Percentiles rank a stretch among this genome's conserved stretches.
Evolutionary conservation across 495 filamentous ascomycete species (phyloP).

Genomic region (Daldinia vernicosa): DNA sequence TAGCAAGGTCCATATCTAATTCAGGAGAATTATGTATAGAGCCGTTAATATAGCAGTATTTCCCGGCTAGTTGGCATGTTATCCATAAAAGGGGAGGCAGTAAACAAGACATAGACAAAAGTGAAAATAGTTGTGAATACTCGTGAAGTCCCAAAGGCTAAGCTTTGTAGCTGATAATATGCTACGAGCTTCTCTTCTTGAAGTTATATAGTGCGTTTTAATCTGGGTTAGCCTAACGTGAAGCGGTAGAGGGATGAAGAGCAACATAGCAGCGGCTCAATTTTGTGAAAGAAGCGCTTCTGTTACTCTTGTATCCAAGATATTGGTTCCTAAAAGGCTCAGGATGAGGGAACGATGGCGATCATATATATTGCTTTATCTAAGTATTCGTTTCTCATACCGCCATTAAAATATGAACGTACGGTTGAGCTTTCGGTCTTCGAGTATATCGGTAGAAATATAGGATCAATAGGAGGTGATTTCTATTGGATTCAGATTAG

Average conservation of each 20-base stretch:
- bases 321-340: no score
- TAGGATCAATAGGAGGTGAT: not conserved
- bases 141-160: no score
- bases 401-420: not conserved
- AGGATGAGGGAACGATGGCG: not conserved
- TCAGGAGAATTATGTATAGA: not conserved
- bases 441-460: not conserved
- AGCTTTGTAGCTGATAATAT: no score
- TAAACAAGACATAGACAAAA: not conserved
- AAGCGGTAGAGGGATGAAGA: no score
- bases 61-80: not conserved
- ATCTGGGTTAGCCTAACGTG: no score
- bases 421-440: not conserved
- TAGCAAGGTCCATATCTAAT: not conserved
- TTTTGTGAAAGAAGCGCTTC: no score
- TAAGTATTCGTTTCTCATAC: no score
- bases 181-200: no score
- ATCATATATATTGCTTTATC: not conserved
- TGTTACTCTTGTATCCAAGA: no score
- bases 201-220: no score
- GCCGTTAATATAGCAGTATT: not conserved
- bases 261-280: no score
- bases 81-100: not conserved
- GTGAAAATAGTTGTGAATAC: no score
- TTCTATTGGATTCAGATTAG: not conserved